A percentile compares a stretch with the other conserved stretches of the same genome.
These are phyloP conservation scores for Picea sitchensis DNA, from an alignment of 75 land plant species.

Conservation along the genomic window DNA sequence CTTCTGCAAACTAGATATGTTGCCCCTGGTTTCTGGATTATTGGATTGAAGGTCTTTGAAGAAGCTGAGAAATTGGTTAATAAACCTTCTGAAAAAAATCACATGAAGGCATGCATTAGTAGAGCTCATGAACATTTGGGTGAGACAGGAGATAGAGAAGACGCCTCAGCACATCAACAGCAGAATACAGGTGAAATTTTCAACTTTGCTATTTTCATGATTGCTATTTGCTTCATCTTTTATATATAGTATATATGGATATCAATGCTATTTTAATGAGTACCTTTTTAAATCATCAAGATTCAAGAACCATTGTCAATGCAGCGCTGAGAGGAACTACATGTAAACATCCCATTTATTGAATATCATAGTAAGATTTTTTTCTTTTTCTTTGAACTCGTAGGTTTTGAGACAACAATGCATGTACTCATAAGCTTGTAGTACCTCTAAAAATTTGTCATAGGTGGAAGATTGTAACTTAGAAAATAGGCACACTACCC, in stretches of 20 bases:
- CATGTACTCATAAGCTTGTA: too few species aligned
- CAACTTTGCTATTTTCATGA: slow-evolving; percentile 13
- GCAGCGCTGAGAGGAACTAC: neutral
- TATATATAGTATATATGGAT: neutral
- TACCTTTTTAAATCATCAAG: too few species aligned
- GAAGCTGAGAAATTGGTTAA: slow-evolving; percentile 41
- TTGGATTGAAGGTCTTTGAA: slow-evolving; percentile 74
- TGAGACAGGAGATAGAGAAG: too few species aligned
- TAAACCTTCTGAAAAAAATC: slow-evolving; percentile 46
- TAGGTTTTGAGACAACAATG: too few species aligned
- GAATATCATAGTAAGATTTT: neutral
- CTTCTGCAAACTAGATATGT: slow-evolving; percentile 79
- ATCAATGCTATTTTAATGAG: neutral
- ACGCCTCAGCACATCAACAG: too few species aligned
- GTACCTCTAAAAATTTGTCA: too few species aligned
- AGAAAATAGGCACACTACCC: too few species aligned
- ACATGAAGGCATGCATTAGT: slow-evolving; percentile 48
- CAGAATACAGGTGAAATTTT: slow-evolving; percentile 22
- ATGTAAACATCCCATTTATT: neutral
- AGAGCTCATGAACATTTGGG: slow-evolving; percentile 58
- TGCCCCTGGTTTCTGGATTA: slow-evolving; percentile 73
- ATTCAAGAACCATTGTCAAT: too few species aligned
- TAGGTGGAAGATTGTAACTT: too few species aligned
- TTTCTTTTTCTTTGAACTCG: neutral
- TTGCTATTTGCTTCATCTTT: neutral